phyloP scores from a whole-genome alignment of 257 asterid species.

The Primulina tabacum region DNA sequence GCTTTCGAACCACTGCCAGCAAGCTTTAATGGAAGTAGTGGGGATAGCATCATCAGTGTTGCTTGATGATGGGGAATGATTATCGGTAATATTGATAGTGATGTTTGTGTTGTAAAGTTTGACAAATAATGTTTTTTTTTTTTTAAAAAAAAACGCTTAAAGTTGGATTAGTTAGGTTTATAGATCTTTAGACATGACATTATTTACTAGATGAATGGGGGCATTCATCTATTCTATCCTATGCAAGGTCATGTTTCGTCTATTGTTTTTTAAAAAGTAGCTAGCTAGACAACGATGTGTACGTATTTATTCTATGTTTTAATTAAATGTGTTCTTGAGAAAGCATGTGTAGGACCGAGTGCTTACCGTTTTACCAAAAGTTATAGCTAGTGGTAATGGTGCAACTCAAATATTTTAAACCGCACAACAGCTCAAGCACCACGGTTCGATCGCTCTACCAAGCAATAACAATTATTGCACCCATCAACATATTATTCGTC shows the following conservation, averaged over 20 bases:
- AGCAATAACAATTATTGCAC: no score
- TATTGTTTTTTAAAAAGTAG: neutral
- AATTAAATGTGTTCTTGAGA: neutral
- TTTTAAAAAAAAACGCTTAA: neutral
- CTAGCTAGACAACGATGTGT: no score
- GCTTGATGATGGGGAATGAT: constrained; percentile 50
- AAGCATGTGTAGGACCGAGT: no score
- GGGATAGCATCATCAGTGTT: constrained; percentile 87
- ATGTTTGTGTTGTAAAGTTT: constrained; percentile 43
- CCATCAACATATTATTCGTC: no score
- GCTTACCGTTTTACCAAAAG: no score
- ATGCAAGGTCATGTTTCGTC: neutral
- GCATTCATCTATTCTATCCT: neutral
- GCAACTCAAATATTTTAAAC: no score
- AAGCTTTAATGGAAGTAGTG: constrained; percentile 67
- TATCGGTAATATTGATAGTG: constrained; percentile 29
- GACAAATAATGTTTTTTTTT: neutral
- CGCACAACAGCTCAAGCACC: no score
- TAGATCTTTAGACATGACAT: no score
- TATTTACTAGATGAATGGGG: no score
- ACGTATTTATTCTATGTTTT: no score
- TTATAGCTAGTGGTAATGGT: no score
- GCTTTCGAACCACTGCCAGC: constrained; percentile 59
- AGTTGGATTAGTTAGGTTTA: neutral
- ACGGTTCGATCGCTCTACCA: no score